Conservation (phyloP, 352 stramenopile species). For the Pythium phragmiticola region DNA sequence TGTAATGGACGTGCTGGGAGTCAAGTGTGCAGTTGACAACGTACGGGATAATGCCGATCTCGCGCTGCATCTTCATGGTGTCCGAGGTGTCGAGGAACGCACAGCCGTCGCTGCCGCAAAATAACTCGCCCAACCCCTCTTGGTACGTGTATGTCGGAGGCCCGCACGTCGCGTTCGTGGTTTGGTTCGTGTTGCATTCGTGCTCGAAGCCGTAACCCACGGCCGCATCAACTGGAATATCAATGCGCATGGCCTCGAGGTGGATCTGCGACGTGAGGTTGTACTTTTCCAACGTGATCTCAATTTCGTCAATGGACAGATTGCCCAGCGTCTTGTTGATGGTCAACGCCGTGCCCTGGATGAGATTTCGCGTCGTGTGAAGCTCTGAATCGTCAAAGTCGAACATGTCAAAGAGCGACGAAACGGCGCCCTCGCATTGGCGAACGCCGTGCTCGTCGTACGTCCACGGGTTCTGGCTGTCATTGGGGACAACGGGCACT, state of each 20-base stretch:
- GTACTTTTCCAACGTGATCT: conserved; percentile 21
- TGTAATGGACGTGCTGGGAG: conserved; percentile 34
- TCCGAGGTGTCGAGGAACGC: conserved; percentile 39
- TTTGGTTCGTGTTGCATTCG: background rate
- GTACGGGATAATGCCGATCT: conserved; percentile 45
- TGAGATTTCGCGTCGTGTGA: conserved; percentile 3
- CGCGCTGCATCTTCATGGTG: conserved; percentile 33
- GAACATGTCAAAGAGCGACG: conserved; percentile 35
- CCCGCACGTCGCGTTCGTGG: too few relatives aligned
- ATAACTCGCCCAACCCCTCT: conserved; percentile 28
- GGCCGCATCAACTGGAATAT: conserved; percentile 4
- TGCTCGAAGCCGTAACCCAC: conserved; percentile 9
- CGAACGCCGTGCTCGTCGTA: conserved; percentile 31
- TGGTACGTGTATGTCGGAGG: background rate
- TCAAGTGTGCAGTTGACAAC: conserved; percentile 35
- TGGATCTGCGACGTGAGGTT: conserved; percentile 16
- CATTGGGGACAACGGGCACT: background rate
- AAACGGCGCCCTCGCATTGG: conserved; percentile 40
- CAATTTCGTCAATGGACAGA: conserved; percentile 1
- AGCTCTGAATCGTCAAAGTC: conserved; percentile 13
- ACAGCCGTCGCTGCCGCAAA: conserved; percentile 37
- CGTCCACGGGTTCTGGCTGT: conserved; percentile 26
- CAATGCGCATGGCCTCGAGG: conserved; percentile 16
- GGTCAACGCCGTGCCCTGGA: background rate
- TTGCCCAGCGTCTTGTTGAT: conserved; percentile 10